Percentiles rank a stretch among this genome's conserved stretches.
Conservation (phyloP, 257 asterid genomes). For the Penstemon barbatus region DNA sequence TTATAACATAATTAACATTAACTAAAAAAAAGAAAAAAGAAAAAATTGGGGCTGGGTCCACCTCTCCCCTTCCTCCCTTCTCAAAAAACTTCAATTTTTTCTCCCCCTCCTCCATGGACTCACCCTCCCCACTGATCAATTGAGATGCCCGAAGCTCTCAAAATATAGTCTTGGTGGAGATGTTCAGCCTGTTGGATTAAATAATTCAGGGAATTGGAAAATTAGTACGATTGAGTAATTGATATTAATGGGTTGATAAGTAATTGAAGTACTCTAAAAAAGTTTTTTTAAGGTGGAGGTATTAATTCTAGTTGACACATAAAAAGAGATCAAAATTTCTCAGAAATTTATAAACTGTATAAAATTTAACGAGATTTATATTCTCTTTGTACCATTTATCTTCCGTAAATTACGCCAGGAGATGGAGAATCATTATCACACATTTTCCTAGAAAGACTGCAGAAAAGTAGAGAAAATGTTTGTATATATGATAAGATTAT, state of each 20-base stretch:
- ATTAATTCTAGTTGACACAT: not conserved
- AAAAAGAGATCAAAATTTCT: slow-evolving; percentile 3
- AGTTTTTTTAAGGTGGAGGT: not conserved
- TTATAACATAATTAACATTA: no score
- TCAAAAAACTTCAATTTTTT: no score
- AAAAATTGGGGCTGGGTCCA: no score
- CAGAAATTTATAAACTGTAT: not conserved
- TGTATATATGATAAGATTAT: slow-evolving; percentile 12
- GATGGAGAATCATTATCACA: not conserved
- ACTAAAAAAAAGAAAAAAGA: no score
- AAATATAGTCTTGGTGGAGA: no score
- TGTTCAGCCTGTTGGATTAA: not conserved
- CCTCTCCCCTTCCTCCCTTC: no score
- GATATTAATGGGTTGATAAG: not conserved
- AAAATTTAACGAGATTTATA: not conserved
- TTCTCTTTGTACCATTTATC: not conserved
- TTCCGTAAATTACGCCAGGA: not conserved
- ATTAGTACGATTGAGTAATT: not conserved
- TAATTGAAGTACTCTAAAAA: not conserved
- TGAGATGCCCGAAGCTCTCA: no score
- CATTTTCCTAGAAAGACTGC: slow-evolving; percentile 3
- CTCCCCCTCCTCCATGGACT: no score
- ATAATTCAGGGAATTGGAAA: not conserved
- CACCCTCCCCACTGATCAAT: no score
- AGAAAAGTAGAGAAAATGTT: slow-evolving; percentile 10